These are phyloP conservation scores for Suhomyces bolitotheri DNA, from an alignment of 1,139 yeast genomes.

Conservation along the genomic window DNA sequence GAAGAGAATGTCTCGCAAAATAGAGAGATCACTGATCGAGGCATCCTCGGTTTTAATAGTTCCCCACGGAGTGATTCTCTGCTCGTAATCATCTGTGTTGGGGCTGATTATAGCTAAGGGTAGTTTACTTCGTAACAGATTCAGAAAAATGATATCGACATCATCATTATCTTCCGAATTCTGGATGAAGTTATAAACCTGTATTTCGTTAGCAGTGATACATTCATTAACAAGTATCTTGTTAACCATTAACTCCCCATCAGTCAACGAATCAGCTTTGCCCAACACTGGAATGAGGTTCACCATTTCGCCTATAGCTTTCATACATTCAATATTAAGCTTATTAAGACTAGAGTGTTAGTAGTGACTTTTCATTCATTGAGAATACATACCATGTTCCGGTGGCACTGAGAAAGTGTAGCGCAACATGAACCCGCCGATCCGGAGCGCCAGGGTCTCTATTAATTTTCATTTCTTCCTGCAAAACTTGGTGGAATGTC, in stretches of 20 bases:
- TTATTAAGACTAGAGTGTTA: slow-evolving; percentile 31
- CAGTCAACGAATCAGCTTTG: slow-evolving; percentile 58
- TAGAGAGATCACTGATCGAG: slow-evolving; percentile 13
- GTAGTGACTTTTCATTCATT: no score
- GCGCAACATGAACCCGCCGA: slow-evolving; percentile 61
- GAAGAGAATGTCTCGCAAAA: slow-evolving; percentile 16
- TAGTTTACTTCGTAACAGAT: slow-evolving; percentile 11
- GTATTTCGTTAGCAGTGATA: slow-evolving; percentile 44
- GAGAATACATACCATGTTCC: slow-evolving; percentile 43
- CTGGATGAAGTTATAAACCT: slow-evolving; percentile 47
- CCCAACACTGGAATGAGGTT: slow-evolving; percentile 60
- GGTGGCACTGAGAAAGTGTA: slow-evolving; percentile 61
- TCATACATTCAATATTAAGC: slow-evolving; percentile 52
- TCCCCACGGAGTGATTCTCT: slow-evolving; percentile 17
- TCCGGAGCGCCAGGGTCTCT: slow-evolving; percentile 57
- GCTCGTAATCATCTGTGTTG: slow-evolving; percentile 8
- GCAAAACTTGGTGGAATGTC: slow-evolving; percentile 55
- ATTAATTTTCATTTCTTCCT: slow-evolving; percentile 61
- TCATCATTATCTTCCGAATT: slow-evolving; percentile 6
- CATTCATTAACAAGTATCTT: slow-evolving; percentile 47
- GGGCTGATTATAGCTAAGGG: slow-evolving; percentile 18
- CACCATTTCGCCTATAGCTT: slow-evolving; percentile 47
- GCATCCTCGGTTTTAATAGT: slow-evolving; percentile 14
- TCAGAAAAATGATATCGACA: slow-evolving; percentile 14
- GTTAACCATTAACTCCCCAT: slow-evolving; percentile 43